phyloP scores from a whole-genome alignment of 495 filamentous ascomycete genomes.

The Penicillium coprophilum region DNA sequence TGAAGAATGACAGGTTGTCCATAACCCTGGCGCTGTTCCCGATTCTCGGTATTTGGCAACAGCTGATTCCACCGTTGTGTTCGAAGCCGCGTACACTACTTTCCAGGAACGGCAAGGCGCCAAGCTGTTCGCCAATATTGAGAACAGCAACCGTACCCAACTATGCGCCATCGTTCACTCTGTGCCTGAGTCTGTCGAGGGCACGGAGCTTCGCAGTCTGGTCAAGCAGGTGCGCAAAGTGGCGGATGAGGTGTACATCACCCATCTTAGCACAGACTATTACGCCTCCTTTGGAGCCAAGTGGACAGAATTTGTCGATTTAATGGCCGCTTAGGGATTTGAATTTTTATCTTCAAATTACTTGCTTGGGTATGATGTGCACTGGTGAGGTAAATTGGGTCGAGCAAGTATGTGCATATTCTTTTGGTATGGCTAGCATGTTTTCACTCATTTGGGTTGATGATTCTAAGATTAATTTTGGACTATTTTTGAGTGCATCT shows the following conservation, averaged over 20 bases:
- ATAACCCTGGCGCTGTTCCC: constrained; percentile 49
- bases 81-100: constrained; percentile 46
- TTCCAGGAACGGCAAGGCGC: constrained; percentile 38
- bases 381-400: background rate
- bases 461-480: constrained; percentile 1
- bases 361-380: background rate
- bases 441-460: constrained; percentile 1
- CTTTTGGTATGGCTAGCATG: background rate
- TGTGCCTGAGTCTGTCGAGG: constrained; percentile 35
- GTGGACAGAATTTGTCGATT: constrained; percentile 45
- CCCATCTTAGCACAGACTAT: constrained; percentile 43
- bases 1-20: constrained; percentile 40
- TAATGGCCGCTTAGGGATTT: constrained; percentile 34
- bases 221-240: constrained; percentile 38
- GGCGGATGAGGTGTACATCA: constrained; percentile 47
- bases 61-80: constrained; percentile 48
- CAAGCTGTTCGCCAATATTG: constrained; percentile 36
- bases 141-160: constrained; percentile 35
- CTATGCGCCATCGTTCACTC: constrained; percentile 46
- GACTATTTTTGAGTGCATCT: background rate
- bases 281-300: constrained; percentile 45
- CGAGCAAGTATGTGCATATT: constrained; percentile 1
- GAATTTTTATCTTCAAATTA: background rate
- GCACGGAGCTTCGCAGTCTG: constrained; percentile 32
- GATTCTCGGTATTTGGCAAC: constrained; percentile 44